A percentile compares a stretch with the other conserved stretches of the same genome.
Evolutionary conservation across 768 basidiomycete genomes (phyloP).

Genomic region (Tulasnella sp.): DNA sequence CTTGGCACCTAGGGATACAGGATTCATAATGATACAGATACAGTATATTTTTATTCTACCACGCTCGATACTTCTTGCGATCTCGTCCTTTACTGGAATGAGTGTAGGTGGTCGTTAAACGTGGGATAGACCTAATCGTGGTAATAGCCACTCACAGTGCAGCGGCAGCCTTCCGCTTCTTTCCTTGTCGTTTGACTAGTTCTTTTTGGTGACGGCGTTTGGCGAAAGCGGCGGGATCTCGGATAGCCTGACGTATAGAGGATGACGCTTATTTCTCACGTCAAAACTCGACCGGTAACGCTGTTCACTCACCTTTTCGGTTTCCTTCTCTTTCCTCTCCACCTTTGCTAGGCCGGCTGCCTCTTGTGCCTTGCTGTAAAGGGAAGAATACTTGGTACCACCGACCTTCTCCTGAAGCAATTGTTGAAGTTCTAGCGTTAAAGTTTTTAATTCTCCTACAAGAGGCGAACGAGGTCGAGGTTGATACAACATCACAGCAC

Average conservation of each 20-base stretch:
- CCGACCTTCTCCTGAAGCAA: conserved; percentile 85
- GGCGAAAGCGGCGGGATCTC: conserved; percentile 3
- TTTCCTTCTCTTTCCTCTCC: conserved; percentile 63
- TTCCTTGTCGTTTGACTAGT: not conserved
- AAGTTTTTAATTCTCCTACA: conserved; percentile 78
- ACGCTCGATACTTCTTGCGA: conserved; percentile 4
- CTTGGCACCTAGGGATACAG: not conserved
- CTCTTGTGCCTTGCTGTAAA: conserved; percentile 79
- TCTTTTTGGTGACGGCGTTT: not conserved
- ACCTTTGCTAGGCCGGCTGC: conserved; percentile 60
- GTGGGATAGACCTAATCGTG: not conserved
- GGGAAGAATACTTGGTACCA: conserved; percentile 71
- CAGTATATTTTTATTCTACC: not conserved
- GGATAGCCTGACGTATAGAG: not conserved
- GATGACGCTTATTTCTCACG: not conserved
- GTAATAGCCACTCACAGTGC: not conserved
- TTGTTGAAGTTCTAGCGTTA: conserved; percentile 79
- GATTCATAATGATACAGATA: not conserved
- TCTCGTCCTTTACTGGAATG: conserved; percentile 14
- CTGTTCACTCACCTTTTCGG: conserved; percentile 31
- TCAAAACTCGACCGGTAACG: not conserved
- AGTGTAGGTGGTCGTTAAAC: not conserved
- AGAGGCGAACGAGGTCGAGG: not conserved
- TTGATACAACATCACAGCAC: not conserved
- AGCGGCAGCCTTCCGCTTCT: conserved; percentile 5